A percentile compares a stretch with the other conserved stretches of the same genome.
phyloP scores from a whole-genome alignment of 306 rosid species.

The Gastrolobium villosum region DNA sequence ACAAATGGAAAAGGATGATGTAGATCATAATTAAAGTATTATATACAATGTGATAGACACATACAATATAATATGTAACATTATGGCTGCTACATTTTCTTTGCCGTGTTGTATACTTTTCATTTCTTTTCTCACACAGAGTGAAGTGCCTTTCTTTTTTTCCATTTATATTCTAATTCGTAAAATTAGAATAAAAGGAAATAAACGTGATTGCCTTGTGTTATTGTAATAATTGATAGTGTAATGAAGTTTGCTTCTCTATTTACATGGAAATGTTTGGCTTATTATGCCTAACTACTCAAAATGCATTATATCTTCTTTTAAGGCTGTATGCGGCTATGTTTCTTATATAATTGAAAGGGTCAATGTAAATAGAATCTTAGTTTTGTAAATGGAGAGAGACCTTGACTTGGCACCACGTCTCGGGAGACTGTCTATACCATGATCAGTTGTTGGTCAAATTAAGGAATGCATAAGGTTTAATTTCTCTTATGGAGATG shows the following conservation, averaged over 20 bases:
- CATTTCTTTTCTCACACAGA: constrained; percentile 29
- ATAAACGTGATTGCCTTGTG: neutral
- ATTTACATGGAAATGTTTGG: neutral
- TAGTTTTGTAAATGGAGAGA: neutral
- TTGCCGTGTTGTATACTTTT: constrained; percentile 33
- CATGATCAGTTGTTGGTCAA: neutral
- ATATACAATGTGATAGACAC: constrained; percentile 3
- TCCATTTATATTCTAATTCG: neutral
- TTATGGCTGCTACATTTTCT: constrained; percentile 35
- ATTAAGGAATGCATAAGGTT: too few species aligned
- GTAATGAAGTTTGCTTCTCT: neutral
- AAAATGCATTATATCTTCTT: neutral
- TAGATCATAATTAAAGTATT: neutral
- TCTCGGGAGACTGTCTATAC: neutral
- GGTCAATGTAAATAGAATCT: neutral
- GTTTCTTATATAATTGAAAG: neutral
- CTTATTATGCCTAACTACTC: neutral
- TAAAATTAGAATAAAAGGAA: neutral
- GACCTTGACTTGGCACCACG: neutral
- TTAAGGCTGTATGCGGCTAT: neutral
- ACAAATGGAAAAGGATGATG: neutral
- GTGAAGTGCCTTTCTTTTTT: neutral
- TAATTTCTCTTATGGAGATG: too few species aligned
- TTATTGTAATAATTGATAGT: neutral
- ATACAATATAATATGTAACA: constrained; percentile 24